phyloP scores from a whole-genome alignment of 192 early-diverging fungal species.

The Linnemannia exigua region DNA sequence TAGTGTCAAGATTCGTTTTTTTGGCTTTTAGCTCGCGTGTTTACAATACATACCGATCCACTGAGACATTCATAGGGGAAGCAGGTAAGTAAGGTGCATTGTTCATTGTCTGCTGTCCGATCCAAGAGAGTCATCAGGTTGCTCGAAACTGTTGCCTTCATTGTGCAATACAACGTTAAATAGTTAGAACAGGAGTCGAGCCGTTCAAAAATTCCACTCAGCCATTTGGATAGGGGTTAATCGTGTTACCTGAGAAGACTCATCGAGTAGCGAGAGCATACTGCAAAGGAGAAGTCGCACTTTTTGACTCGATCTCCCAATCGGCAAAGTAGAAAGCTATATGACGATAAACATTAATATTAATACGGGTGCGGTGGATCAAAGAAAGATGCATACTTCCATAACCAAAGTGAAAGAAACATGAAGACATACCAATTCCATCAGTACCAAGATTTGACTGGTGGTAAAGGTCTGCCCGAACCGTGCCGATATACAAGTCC shows the following conservation, averaged over 20 bases:
- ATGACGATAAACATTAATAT: neutral
- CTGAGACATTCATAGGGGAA: conserved; percentile 32
- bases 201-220: no score
- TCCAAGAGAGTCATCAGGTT: neutral
- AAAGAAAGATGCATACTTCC: no score
- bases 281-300: conserved; percentile 19
- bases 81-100: conserved; percentile 9
- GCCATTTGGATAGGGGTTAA: no score
- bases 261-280: conserved; percentile 11
- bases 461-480: conserved; percentile 32
- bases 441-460: conserved; percentile 11
- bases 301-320: conserved; percentile 26
- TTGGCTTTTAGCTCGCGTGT: no score
- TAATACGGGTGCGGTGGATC: neutral
- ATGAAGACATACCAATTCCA: conserved; percentile 31
- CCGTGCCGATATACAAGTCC: conserved; percentile 25
- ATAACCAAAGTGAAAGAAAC: neutral
- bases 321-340: conserved; percentile 32
- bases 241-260: conserved; percentile 24
- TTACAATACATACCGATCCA: conserved; percentile 11
- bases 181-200: neutral
- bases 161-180: neutral
- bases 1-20: neutral
- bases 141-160: neutral
- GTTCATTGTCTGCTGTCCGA: neutral